Conservation (phyloP, 257 asterid genomes). For the Prunella vulgaris region DNA sequence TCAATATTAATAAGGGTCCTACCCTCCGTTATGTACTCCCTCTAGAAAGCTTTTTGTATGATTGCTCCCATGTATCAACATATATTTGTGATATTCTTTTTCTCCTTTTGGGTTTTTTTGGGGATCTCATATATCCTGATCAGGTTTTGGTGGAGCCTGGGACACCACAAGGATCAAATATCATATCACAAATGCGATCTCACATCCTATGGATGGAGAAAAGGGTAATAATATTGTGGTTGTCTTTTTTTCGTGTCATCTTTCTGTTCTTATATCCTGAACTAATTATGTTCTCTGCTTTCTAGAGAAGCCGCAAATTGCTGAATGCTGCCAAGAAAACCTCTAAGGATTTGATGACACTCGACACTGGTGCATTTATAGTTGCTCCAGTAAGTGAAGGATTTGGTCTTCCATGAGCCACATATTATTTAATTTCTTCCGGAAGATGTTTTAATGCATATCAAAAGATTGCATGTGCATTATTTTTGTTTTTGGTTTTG, state of each 20-base stretch:
- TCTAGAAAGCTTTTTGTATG: neutral
- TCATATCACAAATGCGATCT: conserved; percentile 91
- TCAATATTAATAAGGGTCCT: neutral
- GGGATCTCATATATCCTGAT: conserved; percentile 5
- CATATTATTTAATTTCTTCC: neutral
- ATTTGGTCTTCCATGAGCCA: conserved; percentile 17
- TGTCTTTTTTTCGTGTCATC: conserved; percentile 14
- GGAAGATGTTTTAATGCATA: conserved; percentile 8
- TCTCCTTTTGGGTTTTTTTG: neutral
- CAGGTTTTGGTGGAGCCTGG: conserved; percentile 96
- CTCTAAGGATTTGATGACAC: conserved; percentile 50
- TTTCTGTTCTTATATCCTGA: conserved; percentile 2
- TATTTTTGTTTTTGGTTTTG: conserved; percentile 14
- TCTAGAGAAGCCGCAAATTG: conserved; percentile 66
- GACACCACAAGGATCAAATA: conserved; percentile 93
- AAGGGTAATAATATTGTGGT: conserved; percentile 47
- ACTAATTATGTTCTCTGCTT: conserved; percentile 26
- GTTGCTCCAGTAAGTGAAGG: conserved; percentile 83
- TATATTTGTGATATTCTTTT: neutral
- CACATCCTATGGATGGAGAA: conserved; percentile 95
- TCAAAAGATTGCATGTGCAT: neutral
- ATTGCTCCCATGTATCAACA: neutral
- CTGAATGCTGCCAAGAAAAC: conserved; percentile 39
- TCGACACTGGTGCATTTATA: conserved; percentile 71
- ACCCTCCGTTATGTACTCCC: neutral